A percentile compares a stretch with the other conserved stretches of the same genome.
Conservation (phyloP, 2,329 filamentous ascomycete species). For the Tympanopsis confertula region DNA sequence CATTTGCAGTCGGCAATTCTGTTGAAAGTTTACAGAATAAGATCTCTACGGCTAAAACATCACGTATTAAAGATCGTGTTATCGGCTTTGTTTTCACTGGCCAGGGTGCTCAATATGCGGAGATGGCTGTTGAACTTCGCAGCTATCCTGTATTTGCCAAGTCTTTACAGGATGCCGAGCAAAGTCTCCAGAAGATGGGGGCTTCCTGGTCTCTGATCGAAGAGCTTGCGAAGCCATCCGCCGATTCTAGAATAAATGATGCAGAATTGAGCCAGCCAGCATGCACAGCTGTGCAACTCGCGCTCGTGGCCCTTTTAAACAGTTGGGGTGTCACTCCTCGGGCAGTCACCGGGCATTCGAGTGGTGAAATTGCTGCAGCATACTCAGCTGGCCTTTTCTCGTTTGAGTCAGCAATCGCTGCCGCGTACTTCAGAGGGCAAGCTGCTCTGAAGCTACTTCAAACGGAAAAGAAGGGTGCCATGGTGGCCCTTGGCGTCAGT, state of each 20-base stretch:
- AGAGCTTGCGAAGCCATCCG: not conserved
- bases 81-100: constrained; percentile 9
- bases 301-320: constrained; percentile 5
- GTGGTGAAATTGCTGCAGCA: constrained; percentile 7
- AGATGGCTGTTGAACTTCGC: not conserved
- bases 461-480: not conserved
- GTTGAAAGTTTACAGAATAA: too few relatives aligned
- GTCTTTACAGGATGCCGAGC: constrained; percentile 11
- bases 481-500: not conserved
- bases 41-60: too few relatives aligned
- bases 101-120: constrained; percentile 2
- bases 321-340: constrained; percentile 4
- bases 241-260: constrained; percentile 2
- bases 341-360: constrained; percentile 9
- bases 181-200: not conserved
- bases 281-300: constrained; percentile 7
- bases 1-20: constrained; percentile 21
- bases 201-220: not conserved
- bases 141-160: constrained; percentile 12
- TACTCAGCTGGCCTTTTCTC: constrained; percentile 4
- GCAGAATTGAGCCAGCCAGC: constrained; percentile 4
- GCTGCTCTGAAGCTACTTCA: not conserved
- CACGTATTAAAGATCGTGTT: too few relatives aligned
- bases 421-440: not conserved
- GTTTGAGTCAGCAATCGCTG: not conserved